A percentile compares a stretch with the other conserved stretches of the same genome.
Conservation (phyloP, 202 grass and related monocot genomes). For the Saccharum hybrid region DNA sequence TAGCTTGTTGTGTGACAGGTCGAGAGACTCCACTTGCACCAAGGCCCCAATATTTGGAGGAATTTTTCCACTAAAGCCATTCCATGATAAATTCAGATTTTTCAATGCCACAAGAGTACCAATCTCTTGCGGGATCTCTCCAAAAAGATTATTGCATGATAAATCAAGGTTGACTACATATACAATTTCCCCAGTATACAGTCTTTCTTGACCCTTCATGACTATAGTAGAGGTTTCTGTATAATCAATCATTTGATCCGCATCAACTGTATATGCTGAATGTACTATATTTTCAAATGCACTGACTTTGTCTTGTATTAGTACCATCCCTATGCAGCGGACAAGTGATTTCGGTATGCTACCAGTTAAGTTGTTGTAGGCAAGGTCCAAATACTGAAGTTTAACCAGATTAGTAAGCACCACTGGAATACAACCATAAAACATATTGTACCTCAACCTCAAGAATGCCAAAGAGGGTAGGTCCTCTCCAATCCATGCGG, state of each 20-base stretch:
- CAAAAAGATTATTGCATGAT: slow-evolving; percentile 14
- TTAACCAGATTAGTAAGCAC: background rate
- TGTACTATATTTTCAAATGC: background rate
- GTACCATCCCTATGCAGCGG: background rate
- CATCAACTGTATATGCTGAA: too few species aligned
- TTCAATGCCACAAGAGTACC: too few species aligned
- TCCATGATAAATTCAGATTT: too few species aligned
- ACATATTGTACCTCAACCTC: slow-evolving; percentile 43
- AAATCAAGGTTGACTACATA: slow-evolving; percentile 40
- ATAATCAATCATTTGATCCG: background rate
- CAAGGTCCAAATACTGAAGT: slow-evolving; percentile 50
- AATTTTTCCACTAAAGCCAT: too few species aligned
- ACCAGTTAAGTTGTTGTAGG: slow-evolving; percentile 50
- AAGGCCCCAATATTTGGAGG: too few species aligned
- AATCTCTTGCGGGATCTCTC: too few species aligned
- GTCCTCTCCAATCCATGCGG: slow-evolving; percentile 45
- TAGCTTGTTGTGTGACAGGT: background rate
- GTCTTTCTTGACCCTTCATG: slow-evolving; percentile 33
- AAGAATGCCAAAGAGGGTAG: slow-evolving; percentile 37
- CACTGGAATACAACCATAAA: slow-evolving; percentile 43
- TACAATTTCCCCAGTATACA: background rate
- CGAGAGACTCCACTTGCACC: background rate
- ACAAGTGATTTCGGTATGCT: slow-evolving; percentile 28
- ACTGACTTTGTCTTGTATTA: background rate
- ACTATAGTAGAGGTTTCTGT: background rate